These are phyloP conservation scores for Ceratocystis alfenasii DNA, from an alignment of 2,329 filamentous ascomycete genomes.

Conservation along the genomic window DNA sequence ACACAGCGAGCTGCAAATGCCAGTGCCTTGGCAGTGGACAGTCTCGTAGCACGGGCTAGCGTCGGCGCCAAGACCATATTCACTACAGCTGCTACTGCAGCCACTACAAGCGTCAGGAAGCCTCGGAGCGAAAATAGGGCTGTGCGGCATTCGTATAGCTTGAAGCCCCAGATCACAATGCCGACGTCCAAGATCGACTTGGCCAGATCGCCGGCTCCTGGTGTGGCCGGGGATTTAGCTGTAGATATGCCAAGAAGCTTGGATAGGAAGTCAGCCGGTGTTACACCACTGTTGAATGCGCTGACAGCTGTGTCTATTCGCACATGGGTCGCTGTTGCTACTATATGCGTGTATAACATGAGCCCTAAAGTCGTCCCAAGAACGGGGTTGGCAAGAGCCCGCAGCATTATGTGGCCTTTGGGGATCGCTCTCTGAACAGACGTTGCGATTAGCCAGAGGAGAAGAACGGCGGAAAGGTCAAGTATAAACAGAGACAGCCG, in stretches of 20 bases:
- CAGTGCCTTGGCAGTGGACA: slow-evolving; percentile 30
- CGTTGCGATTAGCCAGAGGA: slow-evolving; percentile 2
- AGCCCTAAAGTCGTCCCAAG: background rate
- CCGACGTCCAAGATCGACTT: slow-evolving; percentile 40
- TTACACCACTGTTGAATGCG: background rate
- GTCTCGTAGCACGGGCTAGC: slow-evolving; percentile 29
- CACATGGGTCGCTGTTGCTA: background rate
- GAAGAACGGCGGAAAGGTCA: slow-evolving; percentile 38
- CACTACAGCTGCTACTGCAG: slow-evolving; percentile 30
- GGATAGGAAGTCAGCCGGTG: background rate
- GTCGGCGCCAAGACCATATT: slow-evolving; percentile 36
- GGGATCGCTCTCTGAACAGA: background rate
- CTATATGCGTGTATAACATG: background rate
- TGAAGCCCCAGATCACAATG: slow-evolving; percentile 43
- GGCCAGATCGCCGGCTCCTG: slow-evolving; percentile 40
- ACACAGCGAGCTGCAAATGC: slow-evolving; percentile 41
- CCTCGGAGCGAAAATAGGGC: slow-evolving; percentile 37
- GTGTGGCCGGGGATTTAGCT: background rate
- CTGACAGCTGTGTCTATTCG: background rate
- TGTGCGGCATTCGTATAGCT: slow-evolving; percentile 39
- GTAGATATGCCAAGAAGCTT: background rate
- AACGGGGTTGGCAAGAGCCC: slow-evolving; percentile 5
- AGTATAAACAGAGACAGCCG: slow-evolving; percentile 22
- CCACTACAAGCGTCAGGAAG: slow-evolving; percentile 31
- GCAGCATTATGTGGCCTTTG: background rate